Base-by-base conservation (phyloP, 805 yeast species). In the Yarrowia keelungensis region DNA sequence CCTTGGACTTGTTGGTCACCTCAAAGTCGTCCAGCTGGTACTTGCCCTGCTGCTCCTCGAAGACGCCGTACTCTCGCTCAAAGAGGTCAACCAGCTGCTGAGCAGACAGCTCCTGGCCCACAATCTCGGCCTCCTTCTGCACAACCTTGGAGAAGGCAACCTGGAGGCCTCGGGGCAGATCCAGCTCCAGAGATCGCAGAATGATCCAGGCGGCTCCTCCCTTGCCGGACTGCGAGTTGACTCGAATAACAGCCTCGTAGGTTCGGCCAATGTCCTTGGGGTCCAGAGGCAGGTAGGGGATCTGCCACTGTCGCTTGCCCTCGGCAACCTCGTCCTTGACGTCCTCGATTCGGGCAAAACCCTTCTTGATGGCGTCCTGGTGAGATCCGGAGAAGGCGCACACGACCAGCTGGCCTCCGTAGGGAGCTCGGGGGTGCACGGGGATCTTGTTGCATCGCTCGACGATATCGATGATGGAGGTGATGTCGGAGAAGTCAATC, bases 171-270 rank as follows among this genome's bases (percentile, higher is more conserved):
- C 94, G 85, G 50, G 97, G 97, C 73, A 91, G 83, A 76, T 90
- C 96, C 69, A 90, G 84, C 74, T 89, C 94, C 77, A 91, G 83
- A 72, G 85, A 84, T 72, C 91, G 84, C 75, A 90, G 82, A 75
- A 90, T 89, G 72, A 91, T 88, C 95, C 96, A 90, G 7, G 96
- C 91, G 11, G 94, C 89, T 72, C 96, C 96, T 74, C 96, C 96
- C 79, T 90, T 90, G 71, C 97, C 97, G 35, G 91, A 86, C 79
- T 90, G 96, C 12, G 95, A 90, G 79, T 90, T 90, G 77, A 90
- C 95, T 76, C 97, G 86, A 73, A 90, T 90, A 69, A 91, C 90
- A n/a, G 96, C 95, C 79, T 91, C 97, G 80, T 91, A 91, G n/a
- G 89, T 89, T 77, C 95, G 86, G 65, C 96, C 96, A 74, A 90